Evolutionary conservation across 2,329 filamentous ascomycete species (phyloP), one percentile per base, ranked within the genome.

Genomic region (Colletotrichum zoysiae): DNA sequence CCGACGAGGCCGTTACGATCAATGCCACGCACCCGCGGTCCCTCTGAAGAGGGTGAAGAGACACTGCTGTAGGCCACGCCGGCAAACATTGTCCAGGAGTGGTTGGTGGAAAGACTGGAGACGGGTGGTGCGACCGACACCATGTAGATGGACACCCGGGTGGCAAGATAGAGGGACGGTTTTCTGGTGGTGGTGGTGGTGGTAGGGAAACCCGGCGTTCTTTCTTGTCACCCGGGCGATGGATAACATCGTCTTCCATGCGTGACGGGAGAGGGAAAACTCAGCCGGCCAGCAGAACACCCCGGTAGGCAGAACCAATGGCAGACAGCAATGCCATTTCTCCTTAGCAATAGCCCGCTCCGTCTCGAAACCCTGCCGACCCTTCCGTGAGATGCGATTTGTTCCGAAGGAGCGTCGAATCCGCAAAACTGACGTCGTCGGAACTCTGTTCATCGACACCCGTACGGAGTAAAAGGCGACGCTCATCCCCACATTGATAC

Each of bases 361-460:
- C 42, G 20, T 48, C 58, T 48, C 11, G 5, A 48, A 14, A 16
- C 30, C 30, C 26, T 35, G n/a, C 23, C 5, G 46, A 51, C 14
- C 14, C 23, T 18, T 23, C 42, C 33, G 26, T n/a, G 18, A 59
- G 30, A 5, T 18, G 33, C 20, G 30, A 9, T 18, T 30, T 14
- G 44, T 33, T 40, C 12, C 51, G 33, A 64, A 62, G n/a, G 33
- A 16, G 33, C 16, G 26, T 35, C 40, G 26, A 66, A 57, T 51
- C 51, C 51, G 58, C 44, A 62, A 62, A 62, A 51, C 64, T 58
- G 68, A 71, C 69, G 53, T 69, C 69, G 53, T 69, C 59, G 40
- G 55, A 42, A 12, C 38, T 44, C 3, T 26, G 44, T 38, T 63
- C 65, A 46, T 69, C 35, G 58, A 33, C 59, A 48, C n/a, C 46